Conservation (phyloP, 257 asterid genomes). For the Fraxinus cuspidata region DNA sequence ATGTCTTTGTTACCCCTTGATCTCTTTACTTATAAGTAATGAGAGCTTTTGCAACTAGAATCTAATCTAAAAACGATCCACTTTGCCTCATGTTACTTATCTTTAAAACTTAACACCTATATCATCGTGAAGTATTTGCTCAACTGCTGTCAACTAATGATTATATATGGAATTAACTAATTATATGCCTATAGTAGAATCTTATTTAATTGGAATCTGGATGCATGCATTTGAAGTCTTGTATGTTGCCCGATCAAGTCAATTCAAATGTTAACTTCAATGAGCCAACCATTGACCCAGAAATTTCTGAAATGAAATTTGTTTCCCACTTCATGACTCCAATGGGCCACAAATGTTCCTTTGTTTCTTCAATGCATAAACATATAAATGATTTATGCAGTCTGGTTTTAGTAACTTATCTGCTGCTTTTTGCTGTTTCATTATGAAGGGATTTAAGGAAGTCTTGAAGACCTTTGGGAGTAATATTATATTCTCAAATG, state of each 20-base stretch:
- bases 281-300: neutral
- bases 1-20: neutral
- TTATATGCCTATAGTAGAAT: neutral
- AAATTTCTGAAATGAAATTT: neutral
- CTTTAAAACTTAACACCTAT: neutral
- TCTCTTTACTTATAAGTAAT: neutral
- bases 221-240: neutral
- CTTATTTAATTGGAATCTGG: neutral
- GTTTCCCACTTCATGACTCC: neutral
- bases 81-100: neutral
- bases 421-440: conserved; percentile 15
- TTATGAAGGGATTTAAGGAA: conserved; percentile 57
- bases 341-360: neutral
- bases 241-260: neutral
- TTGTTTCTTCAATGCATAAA: neutral
- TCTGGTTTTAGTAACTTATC: conserved; percentile 17
- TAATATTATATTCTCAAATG: conserved; percentile 92
- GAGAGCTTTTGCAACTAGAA: neutral
- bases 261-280: neutral
- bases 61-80: neutral
- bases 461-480: conserved; percentile 73
- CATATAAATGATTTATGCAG: neutral
- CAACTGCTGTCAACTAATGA: neutral
- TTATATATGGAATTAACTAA: neutral
- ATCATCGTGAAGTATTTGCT: neutral